Evolutionary conservation across 768 basidiomycete genomes (phyloP), one percentile per base, ranked within the genome.

Genomic region (Tulasnella sp.): DNA sequence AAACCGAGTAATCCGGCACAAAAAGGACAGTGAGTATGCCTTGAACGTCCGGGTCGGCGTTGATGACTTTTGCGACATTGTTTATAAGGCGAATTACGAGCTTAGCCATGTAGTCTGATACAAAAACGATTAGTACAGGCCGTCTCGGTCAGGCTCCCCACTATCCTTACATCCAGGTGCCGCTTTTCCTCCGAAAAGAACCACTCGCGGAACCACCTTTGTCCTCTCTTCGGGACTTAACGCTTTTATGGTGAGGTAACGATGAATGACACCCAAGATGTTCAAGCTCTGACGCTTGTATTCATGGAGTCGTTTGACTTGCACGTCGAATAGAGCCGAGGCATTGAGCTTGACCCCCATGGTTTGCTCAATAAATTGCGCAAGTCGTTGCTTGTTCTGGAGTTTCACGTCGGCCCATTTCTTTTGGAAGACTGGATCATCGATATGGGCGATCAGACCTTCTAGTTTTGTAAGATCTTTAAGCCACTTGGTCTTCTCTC

Each of bases 161-260:
- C 77, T 20, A 55, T 35, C 78, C 91, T 82, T 83, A 92, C 92
- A 95, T 78, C 91, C 96, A 51, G 97, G 97, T 0, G 97, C 97
- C 75, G 97, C 96, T 84, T 98, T 98, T 80, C 98, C 97, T 42
- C 95, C 97, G 80, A 99, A 99, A 87, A 99, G 93, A n/a, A 95
- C 92, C 26, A 95, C 95, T 74, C 91, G 89, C n/a, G 90, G 92
- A 81, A 89, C 90, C 80, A 92, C 89, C 83, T 93, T 93, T 86
- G 92, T 92, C 82, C 93, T 89, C 83, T 98, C 91, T 39, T 85
- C 91, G 0, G 93, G 88, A 2, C 87, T 87, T 90, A 97, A 90
- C 42, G 84, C 87, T 86, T 98, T 98, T 84, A 98, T 84, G 13
- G 84, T 85, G 73, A 96, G 86, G 85, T 97, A 98, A 71, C 94